Evolutionary conservation across 306 rosid species (phyloP).

Genomic region (Cucurbita argyrosperma): DNA sequence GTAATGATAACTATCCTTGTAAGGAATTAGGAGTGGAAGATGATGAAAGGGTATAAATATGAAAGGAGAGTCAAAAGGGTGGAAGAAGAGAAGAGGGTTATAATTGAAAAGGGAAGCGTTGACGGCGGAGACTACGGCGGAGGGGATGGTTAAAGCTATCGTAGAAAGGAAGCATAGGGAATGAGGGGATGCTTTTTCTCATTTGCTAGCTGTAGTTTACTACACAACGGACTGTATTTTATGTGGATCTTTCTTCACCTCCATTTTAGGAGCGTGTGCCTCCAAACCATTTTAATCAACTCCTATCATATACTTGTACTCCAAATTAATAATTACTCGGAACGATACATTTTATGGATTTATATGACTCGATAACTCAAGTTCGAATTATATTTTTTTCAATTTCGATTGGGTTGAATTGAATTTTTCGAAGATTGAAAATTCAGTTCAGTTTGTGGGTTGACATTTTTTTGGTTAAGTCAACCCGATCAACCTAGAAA

Average conservation of each 20-base stretch:
- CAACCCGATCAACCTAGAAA: too few relatives aligned
- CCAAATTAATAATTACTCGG: too few relatives aligned
- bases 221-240: background rate
- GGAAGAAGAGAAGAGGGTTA: background rate
- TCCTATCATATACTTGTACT: too few relatives aligned
- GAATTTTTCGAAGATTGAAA: too few relatives aligned
- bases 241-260: background rate
- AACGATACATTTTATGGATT: too few relatives aligned
- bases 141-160: slow-evolving; percentile 64
- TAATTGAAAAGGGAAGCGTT: slow-evolving; percentile 37
- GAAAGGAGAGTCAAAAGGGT: slow-evolving; percentile 38
- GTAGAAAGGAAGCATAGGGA: background rate
- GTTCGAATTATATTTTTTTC: too few relatives aligned
- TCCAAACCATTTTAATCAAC: background rate
- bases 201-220: slow-evolving; percentile 8
- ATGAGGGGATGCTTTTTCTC: background rate
- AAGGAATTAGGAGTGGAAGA: background rate
- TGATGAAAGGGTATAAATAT: slow-evolving; percentile 10
- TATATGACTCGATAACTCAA: too few relatives aligned
- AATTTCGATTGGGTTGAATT: too few relatives aligned
- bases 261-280: background rate
- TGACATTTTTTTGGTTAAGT: too few relatives aligned
- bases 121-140: slow-evolving; percentile 98
- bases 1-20: background rate
- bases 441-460: too few relatives aligned